A percentile compares a stretch with the other conserved stretches of the same genome.
Conservation (phyloP, 129 eudicot genomes). For the Saussurea involucrata region DNA sequence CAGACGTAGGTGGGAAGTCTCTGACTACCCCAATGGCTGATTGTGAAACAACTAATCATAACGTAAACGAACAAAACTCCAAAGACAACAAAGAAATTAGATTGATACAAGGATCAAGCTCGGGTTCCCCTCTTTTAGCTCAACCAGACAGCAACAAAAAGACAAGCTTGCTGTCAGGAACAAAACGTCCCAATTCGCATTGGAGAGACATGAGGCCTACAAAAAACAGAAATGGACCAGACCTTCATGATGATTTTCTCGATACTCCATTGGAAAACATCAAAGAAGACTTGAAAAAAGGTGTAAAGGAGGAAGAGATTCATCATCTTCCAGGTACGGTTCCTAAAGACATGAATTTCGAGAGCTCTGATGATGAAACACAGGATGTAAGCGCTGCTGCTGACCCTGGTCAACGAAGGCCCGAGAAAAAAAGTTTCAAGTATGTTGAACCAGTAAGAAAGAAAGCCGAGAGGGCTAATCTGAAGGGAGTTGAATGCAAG, state of each 20-base stretch:
- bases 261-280: constrained; percentile 88
- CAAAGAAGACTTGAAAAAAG: constrained; percentile 49
- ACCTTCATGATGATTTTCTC: constrained; percentile 91
- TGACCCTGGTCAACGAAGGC: constrained; percentile 28
- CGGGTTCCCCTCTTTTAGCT: constrained; percentile 33
- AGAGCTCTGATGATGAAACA: constrained; percentile 79
- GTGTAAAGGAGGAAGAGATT: constrained; percentile 41
- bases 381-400: constrained; percentile 40
- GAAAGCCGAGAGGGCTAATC: constrained; percentile 72
- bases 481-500: constrained; percentile 87
- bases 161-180: constrained; percentile 51
- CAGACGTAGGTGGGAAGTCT: constrained; percentile 35
- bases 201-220: constrained; percentile 92
- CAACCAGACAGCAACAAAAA: constrained; percentile 26
- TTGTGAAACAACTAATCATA: constrained; percentile 32
- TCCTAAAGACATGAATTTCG: constrained; percentile 47
- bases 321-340: constrained; percentile 39
- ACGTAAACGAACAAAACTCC: constrained; percentile 31
- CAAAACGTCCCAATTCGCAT: constrained; percentile 72
- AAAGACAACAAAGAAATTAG: constrained; percentile 30
- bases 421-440: constrained; percentile 56
- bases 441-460: constrained; percentile 91
- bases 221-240: constrained; percentile 71
- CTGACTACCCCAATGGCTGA: constrained; percentile 28
- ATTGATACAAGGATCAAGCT: constrained; percentile 28